These are phyloP conservation scores for Pseudocercospora vitis DNA, from an alignment of 2,329 filamentous ascomycete genomes.

Conservation along the genomic window DNA sequence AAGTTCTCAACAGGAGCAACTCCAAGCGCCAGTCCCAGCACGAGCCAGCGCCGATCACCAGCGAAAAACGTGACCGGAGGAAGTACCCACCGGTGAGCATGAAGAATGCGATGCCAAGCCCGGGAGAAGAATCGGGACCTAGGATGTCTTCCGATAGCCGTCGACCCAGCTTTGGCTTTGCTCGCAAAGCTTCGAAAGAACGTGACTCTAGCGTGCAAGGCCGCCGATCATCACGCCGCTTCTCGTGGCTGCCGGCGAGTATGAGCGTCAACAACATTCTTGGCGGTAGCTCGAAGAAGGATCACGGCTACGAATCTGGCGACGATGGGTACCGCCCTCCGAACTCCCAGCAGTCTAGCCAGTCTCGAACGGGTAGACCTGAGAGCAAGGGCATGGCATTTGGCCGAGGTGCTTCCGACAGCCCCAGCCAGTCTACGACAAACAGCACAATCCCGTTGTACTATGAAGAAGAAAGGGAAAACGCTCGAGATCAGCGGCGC, in stretches of 20 bases:
- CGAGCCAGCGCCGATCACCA: conserved; percentile 49
- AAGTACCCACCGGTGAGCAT: conserved; percentile 87
- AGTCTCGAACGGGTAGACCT: conserved; percentile 36
- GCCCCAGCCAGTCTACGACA: conserved; percentile 48
- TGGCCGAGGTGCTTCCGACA: conserved; percentile 45
- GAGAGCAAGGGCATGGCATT: conserved; percentile 45
- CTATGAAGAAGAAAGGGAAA: conserved; percentile 42
- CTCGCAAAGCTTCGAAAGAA: conserved; percentile 46
- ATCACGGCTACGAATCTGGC: conserved; percentile 38
- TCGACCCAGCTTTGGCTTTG: conserved; percentile 53
- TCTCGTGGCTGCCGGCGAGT: conserved; percentile 53
- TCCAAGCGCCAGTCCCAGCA: conserved; percentile 35
- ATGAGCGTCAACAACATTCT: conserved; percentile 48
- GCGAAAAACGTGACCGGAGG: conserved; percentile 63
- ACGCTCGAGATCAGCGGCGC: conserved; percentile 23
- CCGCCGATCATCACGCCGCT: conserved; percentile 47
- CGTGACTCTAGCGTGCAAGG: conserved; percentile 34
- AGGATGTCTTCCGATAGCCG: conserved; percentile 51
- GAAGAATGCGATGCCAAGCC: conserved; percentile 66
- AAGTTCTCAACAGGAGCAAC: conserved; percentile 72
- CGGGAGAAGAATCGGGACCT: conserved; percentile 49
- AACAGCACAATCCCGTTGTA: conserved; percentile 46
- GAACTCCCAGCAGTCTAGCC: conserved; percentile 31
- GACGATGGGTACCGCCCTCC: conserved; percentile 27
- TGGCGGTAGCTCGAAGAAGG: conserved; percentile 38